phyloP scores from a whole-genome alignment of 2,329 filamentous ascomycete genomes.

The Diaporthe eres region DNA sequence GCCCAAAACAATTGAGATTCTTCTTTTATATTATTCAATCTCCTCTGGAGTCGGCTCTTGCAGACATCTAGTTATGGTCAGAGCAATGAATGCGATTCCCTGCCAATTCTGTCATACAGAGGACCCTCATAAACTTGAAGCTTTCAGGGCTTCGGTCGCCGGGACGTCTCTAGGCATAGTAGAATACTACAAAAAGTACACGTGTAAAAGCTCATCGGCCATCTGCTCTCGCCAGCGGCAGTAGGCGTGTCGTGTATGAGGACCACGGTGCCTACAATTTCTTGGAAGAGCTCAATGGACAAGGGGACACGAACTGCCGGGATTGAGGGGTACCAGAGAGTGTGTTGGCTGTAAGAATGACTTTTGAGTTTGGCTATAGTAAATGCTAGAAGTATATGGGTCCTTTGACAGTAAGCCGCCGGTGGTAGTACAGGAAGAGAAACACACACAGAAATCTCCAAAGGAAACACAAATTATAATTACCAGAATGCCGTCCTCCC shows the following conservation, averaged over 20 bases:
- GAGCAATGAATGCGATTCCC: neutral
- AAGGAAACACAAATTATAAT: slow-evolving; percentile 14
- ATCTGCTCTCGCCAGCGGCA: neutral
- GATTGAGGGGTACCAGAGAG: neutral
- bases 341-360: neutral
- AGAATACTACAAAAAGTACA: neutral
- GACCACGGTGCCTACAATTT: neutral
- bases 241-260: neutral
- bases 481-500: neutral
- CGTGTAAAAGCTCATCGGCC: neutral
- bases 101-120: neutral
- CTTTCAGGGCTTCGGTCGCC: too few relatives aligned
- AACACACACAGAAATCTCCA: neutral
- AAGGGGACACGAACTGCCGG: neutral
- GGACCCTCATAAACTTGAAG: too few relatives aligned
- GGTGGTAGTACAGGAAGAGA: neutral
- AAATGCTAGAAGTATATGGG: too few relatives aligned
- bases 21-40: neutral
- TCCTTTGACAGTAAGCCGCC: neutral
- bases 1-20: neutral
- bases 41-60: too few relatives aligned
- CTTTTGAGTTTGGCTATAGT: neutral
- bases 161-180: neutral
- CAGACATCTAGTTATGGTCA: too few relatives aligned
- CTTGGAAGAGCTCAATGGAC: neutral